Evolutionary conservation across 805 yeast genomes (phyloP), one percentile per base, ranked within the genome.

Genomic region (Wickerhamomyces queroliae): DNA sequence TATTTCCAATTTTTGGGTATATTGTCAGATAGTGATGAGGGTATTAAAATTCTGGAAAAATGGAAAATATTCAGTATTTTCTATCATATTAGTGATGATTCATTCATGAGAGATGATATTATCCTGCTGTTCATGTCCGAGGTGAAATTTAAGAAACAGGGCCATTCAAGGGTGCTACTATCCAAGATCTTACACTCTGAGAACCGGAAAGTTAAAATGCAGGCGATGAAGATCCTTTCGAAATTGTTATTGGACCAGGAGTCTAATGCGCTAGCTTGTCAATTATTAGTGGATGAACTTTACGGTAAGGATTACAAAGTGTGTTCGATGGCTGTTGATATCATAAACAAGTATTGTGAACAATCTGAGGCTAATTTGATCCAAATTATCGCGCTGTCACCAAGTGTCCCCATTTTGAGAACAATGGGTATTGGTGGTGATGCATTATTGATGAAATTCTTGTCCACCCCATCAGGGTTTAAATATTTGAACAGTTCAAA

Each of bases 51-150:
- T 48, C 56, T 93, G 42, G 83, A 79, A 37, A 79, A 84, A 45
- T 86, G 95, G 93, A 83, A 89, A 49, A 72, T 91, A 43, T 86
- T 87, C 61, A 89, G 82, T 41, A 79, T 86, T 61, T 67, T 89
- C 38, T 81, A 83, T 50, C 86, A 86, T 49, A 74, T 89, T 39
- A 69, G 84, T 15, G 71, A 71, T 43, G 72, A 72, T 27, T 64
- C 71, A 5, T 67, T 74, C 11, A 58, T 67, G 27, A 64, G 84
- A 24, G 78, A 80, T 37, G 80, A 76, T 47, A 61, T 87, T 32
- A 63, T 84, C 11, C 61, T 72, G 23, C 53, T 75, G 7, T 68
- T 86, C 10, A 64, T 91, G 39, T 72, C 74, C 26, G 77, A 78
- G 37, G 62, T 90, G 56, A 81, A 81, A 46, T 78, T 78, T 47